phyloP scores from a whole-genome alignment of 352 stramenopile genomes.

The Phytophthora cactorum region DNA sequence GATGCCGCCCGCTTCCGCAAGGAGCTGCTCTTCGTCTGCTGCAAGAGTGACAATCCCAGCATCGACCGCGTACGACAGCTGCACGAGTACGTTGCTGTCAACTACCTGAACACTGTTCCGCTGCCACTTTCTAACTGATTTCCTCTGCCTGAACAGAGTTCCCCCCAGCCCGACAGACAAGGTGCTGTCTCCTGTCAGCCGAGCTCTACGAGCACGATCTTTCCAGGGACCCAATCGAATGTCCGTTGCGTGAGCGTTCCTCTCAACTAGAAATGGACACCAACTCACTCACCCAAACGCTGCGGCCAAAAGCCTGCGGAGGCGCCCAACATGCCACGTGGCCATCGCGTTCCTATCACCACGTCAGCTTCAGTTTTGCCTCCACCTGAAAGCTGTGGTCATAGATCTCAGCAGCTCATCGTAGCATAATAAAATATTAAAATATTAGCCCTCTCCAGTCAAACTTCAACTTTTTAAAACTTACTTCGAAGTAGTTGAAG shows the following conservation, averaged over 20 bases:
- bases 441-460: not conserved
- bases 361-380: not conserved
- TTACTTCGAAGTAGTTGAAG: too few relatives aligned
- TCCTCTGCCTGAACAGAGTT: conserved; percentile 41
- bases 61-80: conserved; percentile 36
- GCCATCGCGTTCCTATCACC: not conserved
- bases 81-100: conserved; percentile 34
- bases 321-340: not conserved
- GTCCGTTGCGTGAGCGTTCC: conserved; percentile 23
- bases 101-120: not conserved
- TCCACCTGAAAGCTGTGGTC: not conserved
- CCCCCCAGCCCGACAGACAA: conserved; percentile 71
- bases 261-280: not conserved
- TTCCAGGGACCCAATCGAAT: conserved; percentile 22
- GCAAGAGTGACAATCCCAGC: conserved; percentile 33
- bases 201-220: conserved; percentile 41
- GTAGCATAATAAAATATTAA: too few relatives aligned
- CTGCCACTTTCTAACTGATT: not conserved
- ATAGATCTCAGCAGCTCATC: not conserved
- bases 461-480: conserved; percentile 5
- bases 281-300: not conserved
- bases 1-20: conserved; percentile 35
- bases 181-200: conserved; percentile 66
- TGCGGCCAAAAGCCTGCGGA: not conserved
- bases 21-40: conserved; percentile 42